These are phyloP conservation scores for Pythium phragmitis DNA, from an alignment of 352 stramenopile species.

Conservation along the genomic window DNA sequence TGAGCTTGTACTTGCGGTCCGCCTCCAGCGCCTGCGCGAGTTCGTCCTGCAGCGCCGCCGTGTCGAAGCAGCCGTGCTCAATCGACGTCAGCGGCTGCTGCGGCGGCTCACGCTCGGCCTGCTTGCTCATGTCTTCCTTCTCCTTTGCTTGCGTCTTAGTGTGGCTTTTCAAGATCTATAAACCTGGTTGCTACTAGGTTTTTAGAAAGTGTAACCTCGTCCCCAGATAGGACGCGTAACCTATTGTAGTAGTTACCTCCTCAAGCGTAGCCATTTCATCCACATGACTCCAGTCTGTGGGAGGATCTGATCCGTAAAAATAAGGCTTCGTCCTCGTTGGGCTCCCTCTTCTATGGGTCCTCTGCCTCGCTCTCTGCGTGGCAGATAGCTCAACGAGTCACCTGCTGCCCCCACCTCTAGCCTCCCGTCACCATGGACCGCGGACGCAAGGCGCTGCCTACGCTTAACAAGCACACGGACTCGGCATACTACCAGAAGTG, in stretches of 20 bases:
- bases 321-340: slow-evolving; percentile 13
- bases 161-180: slow-evolving; percentile 31
- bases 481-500: slow-evolving; percentile 87
- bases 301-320: slow-evolving; percentile 26
- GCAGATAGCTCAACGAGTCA: slow-evolving; percentile 14
- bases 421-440: slow-evolving; percentile 57
- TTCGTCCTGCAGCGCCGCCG: slow-evolving; percentile 67
- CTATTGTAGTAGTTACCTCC: background rate
- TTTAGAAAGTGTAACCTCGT: background rate
- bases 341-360: background rate
- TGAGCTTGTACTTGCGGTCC: slow-evolving; percentile 82
- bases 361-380: background rate
- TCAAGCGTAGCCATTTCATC: background rate
- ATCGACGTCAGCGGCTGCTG: slow-evolving; percentile 59
- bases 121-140: slow-evolving; percentile 16
- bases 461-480: slow-evolving; percentile 87
- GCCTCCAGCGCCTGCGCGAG: slow-evolving; percentile 71
- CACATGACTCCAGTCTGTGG: slow-evolving; percentile 16
- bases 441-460: slow-evolving; percentile 82
- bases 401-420: background rate
- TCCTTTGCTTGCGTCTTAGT: background rate
- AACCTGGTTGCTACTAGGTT: slow-evolving; percentile 17
- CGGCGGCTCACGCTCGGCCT: slow-evolving; percentile 21
- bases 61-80: slow-evolving; percentile 77
- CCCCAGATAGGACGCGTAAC: slow-evolving; percentile 19